Evolutionary conservation across 2,329 filamentous ascomycete species (phyloP).

Genomic region (Reticulascus tulasneorum): DNA sequence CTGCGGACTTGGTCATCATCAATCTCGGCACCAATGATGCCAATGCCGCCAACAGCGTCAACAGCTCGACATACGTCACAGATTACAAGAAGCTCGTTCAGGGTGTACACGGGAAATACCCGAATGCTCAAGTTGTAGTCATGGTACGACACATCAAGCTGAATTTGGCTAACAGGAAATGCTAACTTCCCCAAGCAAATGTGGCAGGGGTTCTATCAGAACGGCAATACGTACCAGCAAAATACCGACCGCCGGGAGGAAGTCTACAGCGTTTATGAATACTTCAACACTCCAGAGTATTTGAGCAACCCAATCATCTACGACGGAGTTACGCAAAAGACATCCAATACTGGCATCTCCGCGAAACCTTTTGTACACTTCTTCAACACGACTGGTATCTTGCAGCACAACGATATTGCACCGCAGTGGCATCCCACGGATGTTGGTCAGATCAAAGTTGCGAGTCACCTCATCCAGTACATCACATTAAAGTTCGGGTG

Average conservation of each 20-base stretch:
- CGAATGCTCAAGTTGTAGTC: slow-evolving; percentile 39
- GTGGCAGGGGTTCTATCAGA: slow-evolving; percentile 49
- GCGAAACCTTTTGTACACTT: slow-evolving; percentile 51
- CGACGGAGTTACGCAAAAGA: slow-evolving; percentile 35
- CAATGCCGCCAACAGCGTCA: slow-evolving; percentile 37
- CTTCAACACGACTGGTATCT: slow-evolving; percentile 57
- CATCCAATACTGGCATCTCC: slow-evolving; percentile 22
- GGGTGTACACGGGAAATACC: slow-evolving; percentile 42
- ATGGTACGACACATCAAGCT: slow-evolving; percentile 26
- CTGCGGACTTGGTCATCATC: slow-evolving; percentile 41
- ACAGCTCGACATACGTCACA: slow-evolving; percentile 32
- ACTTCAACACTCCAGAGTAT: slow-evolving; percentile 45
- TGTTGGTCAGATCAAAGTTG: slow-evolving; percentile 57
- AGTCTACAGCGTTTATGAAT: slow-evolving; percentile 45
- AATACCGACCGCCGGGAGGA: slow-evolving; percentile 44
- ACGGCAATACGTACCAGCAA: slow-evolving; percentile 47
- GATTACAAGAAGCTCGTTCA: slow-evolving; percentile 40
- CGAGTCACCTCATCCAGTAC: slow-evolving; percentile 56
- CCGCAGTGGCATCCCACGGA: slow-evolving; percentile 58
- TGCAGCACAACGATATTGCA: slow-evolving; percentile 59
- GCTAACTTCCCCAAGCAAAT: slow-evolving; percentile 34
- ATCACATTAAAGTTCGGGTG: slow-evolving; percentile 53
- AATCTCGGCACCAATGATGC: slow-evolving; percentile 45
- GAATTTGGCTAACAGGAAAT: background rate
- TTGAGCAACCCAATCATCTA: slow-evolving; percentile 33